A percentile compares a stretch with the other conserved stretches of the same genome.
Conservation (phyloP, 1,284 basidiomycete species). For the Ustilago hordei region DNA sequence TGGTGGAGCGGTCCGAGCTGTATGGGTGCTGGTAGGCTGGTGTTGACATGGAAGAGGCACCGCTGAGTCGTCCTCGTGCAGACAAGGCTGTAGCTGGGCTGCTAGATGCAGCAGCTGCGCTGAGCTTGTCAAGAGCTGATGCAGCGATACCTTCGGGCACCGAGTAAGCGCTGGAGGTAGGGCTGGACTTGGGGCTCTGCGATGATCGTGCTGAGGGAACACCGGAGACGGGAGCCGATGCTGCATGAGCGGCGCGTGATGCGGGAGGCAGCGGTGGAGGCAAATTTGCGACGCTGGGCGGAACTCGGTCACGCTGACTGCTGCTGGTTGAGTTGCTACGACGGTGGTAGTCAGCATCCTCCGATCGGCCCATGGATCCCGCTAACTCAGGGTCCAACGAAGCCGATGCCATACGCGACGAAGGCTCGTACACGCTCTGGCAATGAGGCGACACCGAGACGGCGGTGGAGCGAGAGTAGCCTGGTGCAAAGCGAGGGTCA, state of each 20-base stretch:
- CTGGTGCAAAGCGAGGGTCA: conserved; percentile 36
- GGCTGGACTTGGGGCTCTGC: conserved; percentile 54
- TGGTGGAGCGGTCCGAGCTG: conserved; percentile 54
- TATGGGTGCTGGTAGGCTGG: conserved; percentile 49
- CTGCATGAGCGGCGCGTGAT: conserved; percentile 16
- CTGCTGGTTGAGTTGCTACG: conserved; percentile 47
- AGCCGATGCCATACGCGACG: conserved; percentile 23
- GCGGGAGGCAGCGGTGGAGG: conserved; percentile 27
- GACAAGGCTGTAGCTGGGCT: conserved; percentile 25
- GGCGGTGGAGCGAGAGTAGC: conserved; percentile 33
- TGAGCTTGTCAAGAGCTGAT: conserved; percentile 44
- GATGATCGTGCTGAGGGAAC: conserved; percentile 48
- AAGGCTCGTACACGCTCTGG: conserved; percentile 28
- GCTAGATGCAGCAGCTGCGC: conserved; percentile 18
- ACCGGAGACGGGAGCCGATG: conserved; percentile 46
- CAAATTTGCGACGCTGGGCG: conserved; percentile 19
- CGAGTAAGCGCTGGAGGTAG: conserved; percentile 45
- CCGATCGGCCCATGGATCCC: conserved; percentile 3
- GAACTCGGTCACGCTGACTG: conserved; percentile 36
- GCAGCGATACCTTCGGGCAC: conserved; percentile 43
- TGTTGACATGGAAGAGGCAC: conserved; percentile 14
- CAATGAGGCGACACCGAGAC: conserved; percentile 40
- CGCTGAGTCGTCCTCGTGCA: conserved; percentile 37
- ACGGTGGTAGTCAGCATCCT: conserved; percentile 34
- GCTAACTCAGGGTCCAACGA: conserved; percentile 43